Evolutionary conservation across 2,329 filamentous ascomycete genomes (phyloP).

Genomic region (Hymenoscyphus infarciens): DNA sequence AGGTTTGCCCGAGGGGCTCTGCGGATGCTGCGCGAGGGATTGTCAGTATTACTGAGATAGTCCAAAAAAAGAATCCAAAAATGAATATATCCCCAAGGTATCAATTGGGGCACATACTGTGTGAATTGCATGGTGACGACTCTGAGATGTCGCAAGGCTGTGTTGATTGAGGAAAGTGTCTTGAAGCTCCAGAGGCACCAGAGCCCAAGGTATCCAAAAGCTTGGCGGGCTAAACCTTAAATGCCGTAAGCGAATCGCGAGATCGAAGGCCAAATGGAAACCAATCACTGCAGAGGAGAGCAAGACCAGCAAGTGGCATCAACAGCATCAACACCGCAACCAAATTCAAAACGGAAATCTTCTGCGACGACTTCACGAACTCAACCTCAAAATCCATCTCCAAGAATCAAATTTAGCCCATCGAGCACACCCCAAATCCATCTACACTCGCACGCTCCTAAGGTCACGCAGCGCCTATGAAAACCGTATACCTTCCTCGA

Average conservation of each 20-base stretch:
- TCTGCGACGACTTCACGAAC: not conserved
- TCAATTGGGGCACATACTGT: constrained; percentile 23
- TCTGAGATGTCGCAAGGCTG: constrained; percentile 19
- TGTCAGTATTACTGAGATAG: constrained; percentile 16
- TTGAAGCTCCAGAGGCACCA: constrained; percentile 6
- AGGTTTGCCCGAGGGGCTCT: constrained; percentile 58
- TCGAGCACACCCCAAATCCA: not conserved
- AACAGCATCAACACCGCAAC: constrained; percentile 3
- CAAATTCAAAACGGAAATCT: not conserved
- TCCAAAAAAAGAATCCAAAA: not conserved
- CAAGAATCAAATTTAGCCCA: not conserved
- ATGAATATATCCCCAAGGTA: not conserved
- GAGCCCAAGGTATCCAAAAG: constrained; percentile 14
- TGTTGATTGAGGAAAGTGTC: constrained; percentile 11
- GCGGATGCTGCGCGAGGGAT: constrained; percentile 28
- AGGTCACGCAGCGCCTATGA: constrained; percentile 35
- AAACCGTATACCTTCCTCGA: constrained; percentile 31
- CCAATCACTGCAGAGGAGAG: not conserved
- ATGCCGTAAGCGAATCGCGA: constrained; percentile 5
- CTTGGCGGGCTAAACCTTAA: constrained; percentile 19
- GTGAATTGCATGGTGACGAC: constrained; percentile 33
- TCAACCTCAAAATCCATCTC: not conserved
- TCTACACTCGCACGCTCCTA: constrained; percentile 10
- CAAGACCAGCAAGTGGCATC: constrained; percentile 3
- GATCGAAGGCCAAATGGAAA: not conserved